Base-by-base conservation (phyloP, 371 early-diverging fungal genomes). In the Dichotomocladium elegans region DNA sequence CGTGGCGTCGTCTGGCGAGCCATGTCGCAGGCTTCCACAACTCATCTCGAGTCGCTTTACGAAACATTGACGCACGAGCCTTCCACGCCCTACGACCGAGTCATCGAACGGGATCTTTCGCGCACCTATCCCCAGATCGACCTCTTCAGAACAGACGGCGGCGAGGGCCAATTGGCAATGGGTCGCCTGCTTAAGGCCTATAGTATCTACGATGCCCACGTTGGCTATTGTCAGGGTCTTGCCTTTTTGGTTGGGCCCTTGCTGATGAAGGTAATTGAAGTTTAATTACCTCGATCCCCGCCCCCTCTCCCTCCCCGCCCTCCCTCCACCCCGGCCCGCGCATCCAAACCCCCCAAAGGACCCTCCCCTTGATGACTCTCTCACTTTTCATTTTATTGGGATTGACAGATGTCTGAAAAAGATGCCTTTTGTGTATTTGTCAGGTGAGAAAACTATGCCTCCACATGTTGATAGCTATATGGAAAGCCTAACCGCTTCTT, bases 151-250 rank as follows among this genome's bases (percentile, higher is more conserved):
- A 73, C 83, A 12, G 85, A 84, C 53, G 86, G 82, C 37, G 95
- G 94, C 27, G 80, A 84, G 31, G 98, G 95, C 0, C 96, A 98
- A 53, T 84, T 85, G 48, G 81, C 81, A 34, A 75, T 98, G 66
- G 88, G 83, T 53, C 85, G 89, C 46, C 70, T 98, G 15, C 72
- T 95, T 41, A 92, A 89, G 54, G 94, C 93, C 5, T 98, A 96
- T 53, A 86, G 91, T 27, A 60, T 94, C 12, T 95, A 92, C 48
- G 97, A 98, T 74, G 66, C 83, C 8, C 92, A 93, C 58, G 89
- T 96, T 25, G 98, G 98, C 9, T 92, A 98, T 70, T 96, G 97
- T 68, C 97, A 98, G 78, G 97, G 97, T 8, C 79, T 96, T 30
- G 88, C 93, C 5, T 95, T 96, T 61, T 66, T 98, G 21, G 94